These are phyloP conservation scores for Dimocarpus longan DNA, from an alignment of 345 rosid genomes.

Conservation along the genomic window DNA sequence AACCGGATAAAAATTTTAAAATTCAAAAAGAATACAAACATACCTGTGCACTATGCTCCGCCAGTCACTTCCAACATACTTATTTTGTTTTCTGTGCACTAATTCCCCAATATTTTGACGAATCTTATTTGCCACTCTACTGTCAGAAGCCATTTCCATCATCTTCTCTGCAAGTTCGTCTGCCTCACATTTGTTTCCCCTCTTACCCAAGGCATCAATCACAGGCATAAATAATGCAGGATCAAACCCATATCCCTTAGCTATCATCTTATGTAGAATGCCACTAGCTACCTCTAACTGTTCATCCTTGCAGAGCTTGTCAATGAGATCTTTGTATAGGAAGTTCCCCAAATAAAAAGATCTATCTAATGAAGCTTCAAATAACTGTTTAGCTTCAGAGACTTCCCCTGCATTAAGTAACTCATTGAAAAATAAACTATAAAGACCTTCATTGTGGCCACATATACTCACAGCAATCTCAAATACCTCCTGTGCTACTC, in stretches of 20 bases:
- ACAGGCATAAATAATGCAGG: conserved; percentile 91
- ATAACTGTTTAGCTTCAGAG: conserved; percentile 62
- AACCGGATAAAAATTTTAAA: not conserved
- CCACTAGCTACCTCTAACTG: conserved; percentile 65
- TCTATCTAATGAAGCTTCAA: conserved; percentile 73
- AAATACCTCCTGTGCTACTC: conserved; percentile 69
- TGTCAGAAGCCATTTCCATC: conserved; percentile 80
- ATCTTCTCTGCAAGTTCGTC: conserved; percentile 77
- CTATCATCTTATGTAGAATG: conserved; percentile 64
- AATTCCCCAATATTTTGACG: conserved; percentile 31
- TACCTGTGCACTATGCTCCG: conserved; percentile 72
- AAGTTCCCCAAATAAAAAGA: conserved; percentile 64
- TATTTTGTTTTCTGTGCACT: conserved; percentile 36
- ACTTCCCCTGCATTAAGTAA: conserved; percentile 64
- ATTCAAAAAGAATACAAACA: conserved; percentile 15
- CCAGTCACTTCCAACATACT: conserved; percentile 58
- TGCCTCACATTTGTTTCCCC: conserved; percentile 72
- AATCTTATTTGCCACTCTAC: conserved; percentile 44
- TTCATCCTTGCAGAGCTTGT: conserved; percentile 65
- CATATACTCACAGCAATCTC: conserved; percentile 73
- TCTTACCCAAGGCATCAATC: conserved; percentile 71
- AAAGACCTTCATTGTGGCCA: conserved; percentile 84
- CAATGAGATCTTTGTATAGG: conserved; percentile 68
- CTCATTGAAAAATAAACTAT: conserved; percentile 79
- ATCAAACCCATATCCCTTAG: conserved; percentile 70